Conservation (phyloP, 2,329 filamentous ascomycete genomes). For the Cephalotrichum gorgonifer region DNA sequence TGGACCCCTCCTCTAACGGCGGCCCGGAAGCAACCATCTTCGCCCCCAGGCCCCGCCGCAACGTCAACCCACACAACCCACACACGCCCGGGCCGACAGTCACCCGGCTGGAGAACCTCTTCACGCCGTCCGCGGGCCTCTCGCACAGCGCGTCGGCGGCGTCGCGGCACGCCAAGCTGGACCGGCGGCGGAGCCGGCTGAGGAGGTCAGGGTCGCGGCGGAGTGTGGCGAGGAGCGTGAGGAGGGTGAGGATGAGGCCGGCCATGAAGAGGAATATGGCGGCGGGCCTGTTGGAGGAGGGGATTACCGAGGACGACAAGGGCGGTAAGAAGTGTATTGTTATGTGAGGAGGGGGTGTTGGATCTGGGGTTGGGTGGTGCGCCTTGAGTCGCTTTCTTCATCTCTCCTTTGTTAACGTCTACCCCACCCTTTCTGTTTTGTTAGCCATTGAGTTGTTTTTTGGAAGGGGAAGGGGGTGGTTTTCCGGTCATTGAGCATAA, state of each 20-base stretch:
- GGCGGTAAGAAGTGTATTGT: conserved; percentile 38
- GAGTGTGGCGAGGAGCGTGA: conserved; percentile 21
- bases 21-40: conserved; percentile 34
- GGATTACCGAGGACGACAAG: conserved; percentile 2
- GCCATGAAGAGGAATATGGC: conserved; percentile 17
- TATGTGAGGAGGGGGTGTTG: conserved; percentile 30
- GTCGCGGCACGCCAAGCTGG: background rate
- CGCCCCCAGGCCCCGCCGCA: conserved; percentile 36
- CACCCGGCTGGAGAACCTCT: conserved; percentile 44
- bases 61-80: conserved; percentile 29
- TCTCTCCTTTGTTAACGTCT: no score
- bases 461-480: no score
- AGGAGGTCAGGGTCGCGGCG: conserved; percentile 1
- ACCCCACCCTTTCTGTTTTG: no score
- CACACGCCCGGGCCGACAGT: conserved; percentile 30
- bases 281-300: conserved; percentile 7
- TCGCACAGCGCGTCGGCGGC: background rate
- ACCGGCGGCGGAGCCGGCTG: background rate
- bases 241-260: conserved; percentile 21
- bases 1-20: conserved; percentile 15
- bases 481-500: no score
- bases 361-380: background rate
- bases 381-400: no score
- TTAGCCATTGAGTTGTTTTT: no score
- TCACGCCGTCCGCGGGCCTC: background rate